A percentile compares a stretch with the other conserved stretches of the same genome.
Evolutionary conservation across 768 basidiomycete genomes (phyloP).

Genomic region (Lactifluus piperatus): DNA sequence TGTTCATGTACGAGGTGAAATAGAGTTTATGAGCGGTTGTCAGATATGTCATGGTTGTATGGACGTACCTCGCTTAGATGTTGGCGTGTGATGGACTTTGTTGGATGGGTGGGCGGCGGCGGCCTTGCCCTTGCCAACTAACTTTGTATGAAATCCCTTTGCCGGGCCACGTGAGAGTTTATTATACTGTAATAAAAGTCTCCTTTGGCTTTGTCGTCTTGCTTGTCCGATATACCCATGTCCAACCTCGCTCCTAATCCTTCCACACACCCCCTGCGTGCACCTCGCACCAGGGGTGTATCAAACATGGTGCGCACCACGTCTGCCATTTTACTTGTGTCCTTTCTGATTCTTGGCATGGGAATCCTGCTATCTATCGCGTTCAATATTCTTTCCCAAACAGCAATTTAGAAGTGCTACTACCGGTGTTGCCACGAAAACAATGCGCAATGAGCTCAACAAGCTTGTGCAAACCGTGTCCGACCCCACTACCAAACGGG

Average conservation of each 20-base stretch:
- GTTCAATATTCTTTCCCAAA: background rate
- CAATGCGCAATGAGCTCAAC: slow-evolving; percentile 62
- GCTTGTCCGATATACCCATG: slow-evolving; percentile 1
- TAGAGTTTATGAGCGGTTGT: background rate
- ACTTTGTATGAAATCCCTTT: no score
- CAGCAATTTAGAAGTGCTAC: slow-evolving; percentile 30
- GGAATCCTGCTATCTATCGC: no score
- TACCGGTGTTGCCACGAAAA: slow-evolving; percentile 45
- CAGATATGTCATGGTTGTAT: background rate
- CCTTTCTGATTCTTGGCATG: background rate
- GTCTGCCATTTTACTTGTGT: background rate
- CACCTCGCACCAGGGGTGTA: slow-evolving; percentile 20
- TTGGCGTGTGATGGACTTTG: background rate
- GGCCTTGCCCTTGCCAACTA: no score
- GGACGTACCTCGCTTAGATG: background rate
- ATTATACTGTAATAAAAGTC: no score
- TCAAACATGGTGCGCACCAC: slow-evolving; percentile 18
- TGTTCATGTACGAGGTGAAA: background rate
- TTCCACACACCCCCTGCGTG: background rate
- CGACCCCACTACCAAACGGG: slow-evolving; percentile 51
- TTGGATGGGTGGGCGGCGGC: background rate
- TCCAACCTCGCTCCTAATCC: slow-evolving; percentile 3
- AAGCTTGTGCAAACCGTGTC: slow-evolving; percentile 53
- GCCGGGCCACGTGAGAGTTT: slow-evolving; percentile 7
- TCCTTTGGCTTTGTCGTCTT: no score